Conservation (phyloP, 2,329 filamentous ascomycete species). For the Aspergillus unguis region DNA sequence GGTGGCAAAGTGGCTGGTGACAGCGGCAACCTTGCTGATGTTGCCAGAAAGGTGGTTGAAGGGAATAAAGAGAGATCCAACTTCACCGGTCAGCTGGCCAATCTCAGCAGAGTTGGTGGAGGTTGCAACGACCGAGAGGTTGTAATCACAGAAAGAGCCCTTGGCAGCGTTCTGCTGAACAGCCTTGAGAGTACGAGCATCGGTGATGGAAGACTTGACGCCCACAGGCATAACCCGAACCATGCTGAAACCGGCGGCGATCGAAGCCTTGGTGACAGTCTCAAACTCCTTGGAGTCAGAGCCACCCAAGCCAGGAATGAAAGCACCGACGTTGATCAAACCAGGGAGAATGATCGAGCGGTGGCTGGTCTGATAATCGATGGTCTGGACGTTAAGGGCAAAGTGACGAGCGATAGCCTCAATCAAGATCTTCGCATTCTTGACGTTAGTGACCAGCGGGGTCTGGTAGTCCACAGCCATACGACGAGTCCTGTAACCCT, state of each 20-base stretch:
- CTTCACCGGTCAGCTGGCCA: conserved; percentile 66
- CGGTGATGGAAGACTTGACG: conserved; percentile 68
- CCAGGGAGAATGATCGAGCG: conserved; percentile 70
- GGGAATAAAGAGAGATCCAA: conserved; percentile 76
- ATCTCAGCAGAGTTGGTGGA: conserved; percentile 72
- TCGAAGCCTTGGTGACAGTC: conserved; percentile 67
- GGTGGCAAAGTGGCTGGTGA: conserved; percentile 72
- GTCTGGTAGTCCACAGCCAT: conserved; percentile 99
- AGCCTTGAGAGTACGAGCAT: conserved; percentile 66
- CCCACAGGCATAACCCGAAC: conserved; percentile 74
- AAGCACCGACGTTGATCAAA: conserved; percentile 74
- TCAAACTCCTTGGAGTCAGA: conserved; percentile 65
- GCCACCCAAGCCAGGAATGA: conserved; percentile 69
- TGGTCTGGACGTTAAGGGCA: conserved; percentile 73
- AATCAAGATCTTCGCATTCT: conserved; percentile 96
- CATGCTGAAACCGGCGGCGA: conserved; percentile 75
- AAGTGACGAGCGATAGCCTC: conserved; percentile 91
- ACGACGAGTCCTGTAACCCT: conserved; percentile 91
- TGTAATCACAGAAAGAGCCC: conserved; percentile 72
- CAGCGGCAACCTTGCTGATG: conserved; percentile 77
- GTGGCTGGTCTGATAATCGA: conserved; percentile 91
- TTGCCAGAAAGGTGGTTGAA: conserved; percentile 79
- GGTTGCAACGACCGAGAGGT: conserved; percentile 73
- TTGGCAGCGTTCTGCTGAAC: conserved; percentile 69
- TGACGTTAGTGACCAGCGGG: conserved; percentile 95